Evolutionary conservation across 2,329 filamentous ascomycete genomes (phyloP).

Genomic region (Endocalyx cinctus): DNA sequence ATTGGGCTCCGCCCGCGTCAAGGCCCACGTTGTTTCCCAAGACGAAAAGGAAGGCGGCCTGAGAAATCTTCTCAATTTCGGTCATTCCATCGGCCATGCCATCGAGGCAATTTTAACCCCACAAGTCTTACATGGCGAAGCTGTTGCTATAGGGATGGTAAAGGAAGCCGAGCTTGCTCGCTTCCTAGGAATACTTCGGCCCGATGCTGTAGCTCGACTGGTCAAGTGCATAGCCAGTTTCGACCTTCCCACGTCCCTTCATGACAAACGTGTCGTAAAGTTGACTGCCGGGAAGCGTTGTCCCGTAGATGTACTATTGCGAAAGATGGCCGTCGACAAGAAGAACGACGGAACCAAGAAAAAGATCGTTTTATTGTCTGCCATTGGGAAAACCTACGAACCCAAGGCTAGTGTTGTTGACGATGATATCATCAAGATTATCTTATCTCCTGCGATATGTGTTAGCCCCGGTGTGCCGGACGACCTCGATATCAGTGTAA

Average conservation of each 20-base stretch:
- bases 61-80: conserved; percentile 93
- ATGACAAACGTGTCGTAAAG: conserved; percentile 77
- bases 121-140: conserved; percentile 92
- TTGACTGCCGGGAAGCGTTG: conserved; percentile 84
- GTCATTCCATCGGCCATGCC: conserved; percentile 95
- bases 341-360: conserved; percentile 96
- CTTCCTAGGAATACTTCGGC: conserved; percentile 78
- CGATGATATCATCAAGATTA: conserved; percentile 75
- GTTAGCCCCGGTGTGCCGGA: conserved; percentile 68
- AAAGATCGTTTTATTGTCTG: conserved; percentile 88
- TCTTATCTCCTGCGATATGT: conserved; percentile 73
- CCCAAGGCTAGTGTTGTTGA: conserved; percentile 84
- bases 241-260: conserved; percentile 77
- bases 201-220: conserved; percentile 82
- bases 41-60: conserved; percentile 94
- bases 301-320: conserved; percentile 76
- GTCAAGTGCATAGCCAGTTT: conserved; percentile 95
- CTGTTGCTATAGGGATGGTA: conserved; percentile 96
- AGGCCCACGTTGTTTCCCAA: conserved; percentile 88
- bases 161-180: conserved; percentile 93
- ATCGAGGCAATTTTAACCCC: conserved; percentile 94
- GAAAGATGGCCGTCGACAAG: conserved; percentile 97
- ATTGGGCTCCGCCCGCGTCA: conserved; percentile 84
- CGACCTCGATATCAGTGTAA: conserved; percentile 66
- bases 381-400: conserved; percentile 85